Conservation (phyloP, 2,329 filamentous ascomycete species). For the Fusarium succisae region DNA sequence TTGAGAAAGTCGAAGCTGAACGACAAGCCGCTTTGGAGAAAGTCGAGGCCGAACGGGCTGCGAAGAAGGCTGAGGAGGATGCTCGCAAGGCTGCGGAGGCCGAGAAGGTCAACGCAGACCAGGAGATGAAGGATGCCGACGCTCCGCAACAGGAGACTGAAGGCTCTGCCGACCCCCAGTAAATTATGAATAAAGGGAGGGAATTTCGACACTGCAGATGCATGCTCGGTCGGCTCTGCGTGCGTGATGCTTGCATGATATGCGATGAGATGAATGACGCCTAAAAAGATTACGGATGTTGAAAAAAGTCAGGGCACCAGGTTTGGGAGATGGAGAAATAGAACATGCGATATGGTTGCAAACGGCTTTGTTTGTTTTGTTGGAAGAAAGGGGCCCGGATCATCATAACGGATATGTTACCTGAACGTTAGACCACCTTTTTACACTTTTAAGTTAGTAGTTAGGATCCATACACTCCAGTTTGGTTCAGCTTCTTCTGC, state of each 20-base stretch:
- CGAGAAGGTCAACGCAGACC: slow-evolving; percentile 63
- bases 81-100: slow-evolving; percentile 62
- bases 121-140: slow-evolving; percentile 72
- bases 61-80: slow-evolving; percentile 73
- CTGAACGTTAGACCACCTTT: slow-evolving; percentile 44
- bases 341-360: slow-evolving; percentile 39
- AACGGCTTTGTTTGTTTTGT: slow-evolving; percentile 40
- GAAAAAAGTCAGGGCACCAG: slow-evolving; percentile 28
- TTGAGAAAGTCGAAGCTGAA: slow-evolving; percentile 92
- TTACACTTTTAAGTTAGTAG: slow-evolving; percentile 39
- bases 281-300: slow-evolving; percentile 30
- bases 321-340: slow-evolving; percentile 24
- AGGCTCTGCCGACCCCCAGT: slow-evolving; percentile 52
- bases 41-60: slow-evolving; percentile 79
- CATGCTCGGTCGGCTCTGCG: background rate
- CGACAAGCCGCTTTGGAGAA: slow-evolving; percentile 80
- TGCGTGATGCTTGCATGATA: slow-evolving; percentile 17
- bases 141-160: slow-evolving; percentile 60
- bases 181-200: slow-evolving; percentile 32
- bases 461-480: slow-evolving; percentile 42
- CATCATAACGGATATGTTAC: slow-evolving; percentile 46
- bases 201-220: background rate
- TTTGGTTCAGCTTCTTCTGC: slow-evolving; percentile 33
- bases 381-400: slow-evolving; percentile 34
- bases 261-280: slow-evolving; percentile 41